Percentiles rank a stretch among this genome's conserved stretches.
These are phyloP conservation scores for Tuctoria greenei DNA, from an alignment of 176 grass and related monocot species.

Conservation along the genomic window DNA sequence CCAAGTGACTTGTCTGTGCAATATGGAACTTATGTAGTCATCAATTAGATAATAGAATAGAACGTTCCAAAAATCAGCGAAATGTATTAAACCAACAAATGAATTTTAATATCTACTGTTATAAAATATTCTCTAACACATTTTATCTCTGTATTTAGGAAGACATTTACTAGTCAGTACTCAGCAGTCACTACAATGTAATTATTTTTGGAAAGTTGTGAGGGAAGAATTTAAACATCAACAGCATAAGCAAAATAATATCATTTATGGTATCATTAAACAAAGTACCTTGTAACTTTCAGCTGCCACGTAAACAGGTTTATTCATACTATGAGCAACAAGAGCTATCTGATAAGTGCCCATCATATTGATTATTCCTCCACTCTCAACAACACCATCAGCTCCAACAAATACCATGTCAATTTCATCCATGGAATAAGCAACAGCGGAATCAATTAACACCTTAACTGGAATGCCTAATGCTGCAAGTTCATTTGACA, in stretches of 20 bases:
- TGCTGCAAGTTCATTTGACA: conserved; percentile 87
- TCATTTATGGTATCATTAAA: not conserved
- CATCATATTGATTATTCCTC: conserved; percentile 99
- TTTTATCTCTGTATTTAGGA: not conserved
- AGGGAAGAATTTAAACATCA: not conserved
- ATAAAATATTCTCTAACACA: conserved; percentile 11
- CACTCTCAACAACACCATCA: conserved; percentile 98
- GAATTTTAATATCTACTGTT: not conserved
- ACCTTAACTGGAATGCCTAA: conserved; percentile 88
- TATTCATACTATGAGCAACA: conserved; percentile 92
- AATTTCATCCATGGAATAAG: conserved; percentile 93
- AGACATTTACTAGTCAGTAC: not conserved
- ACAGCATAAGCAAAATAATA: conserved; percentile 4
- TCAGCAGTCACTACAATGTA: not conserved
- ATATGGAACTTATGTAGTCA: not conserved
- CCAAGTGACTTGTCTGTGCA: not conserved
- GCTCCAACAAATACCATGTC: conserved; percentile 95
- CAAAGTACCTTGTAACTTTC: conserved; percentile 93
- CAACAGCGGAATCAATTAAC: conserved; percentile 91
- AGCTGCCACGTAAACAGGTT: conserved; percentile 92
- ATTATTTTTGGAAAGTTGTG: conserved; percentile 10
- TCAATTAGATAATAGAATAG: not conserved
- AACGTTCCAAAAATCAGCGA: not conserved
- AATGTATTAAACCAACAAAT: not conserved
- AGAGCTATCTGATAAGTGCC: conserved; percentile 97